phyloP scores from a whole-genome alignment of 768 basidiomycete species.

The Lepiota brunneoincarnata region DNA sequence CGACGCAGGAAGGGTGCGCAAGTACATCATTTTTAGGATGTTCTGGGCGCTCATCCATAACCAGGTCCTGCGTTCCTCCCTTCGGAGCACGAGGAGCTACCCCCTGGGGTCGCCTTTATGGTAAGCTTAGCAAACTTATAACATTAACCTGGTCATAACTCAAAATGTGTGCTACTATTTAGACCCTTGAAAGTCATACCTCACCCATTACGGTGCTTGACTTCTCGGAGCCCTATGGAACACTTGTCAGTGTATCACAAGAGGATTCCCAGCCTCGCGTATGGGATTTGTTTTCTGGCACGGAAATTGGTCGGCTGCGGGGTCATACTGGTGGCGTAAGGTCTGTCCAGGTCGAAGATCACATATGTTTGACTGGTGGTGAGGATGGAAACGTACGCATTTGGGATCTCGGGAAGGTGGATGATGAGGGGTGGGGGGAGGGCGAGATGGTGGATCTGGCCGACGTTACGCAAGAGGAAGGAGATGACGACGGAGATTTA shows the following conservation, averaged over 20 bases:
- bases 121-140: constrained; percentile 35
- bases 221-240: constrained; percentile 96
- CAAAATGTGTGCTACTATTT: constrained; percentile 3
- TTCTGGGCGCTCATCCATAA: background rate
- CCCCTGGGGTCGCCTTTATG: constrained; percentile 96
- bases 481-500: constrained; percentile 43
- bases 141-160: constrained; percentile 10
- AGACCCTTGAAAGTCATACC: constrained; percentile 82
- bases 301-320: constrained; percentile 79
- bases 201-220: constrained; percentile 87
- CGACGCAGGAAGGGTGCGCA: constrained; percentile 63
- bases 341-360: constrained; percentile 89
- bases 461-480: constrained; percentile 66
- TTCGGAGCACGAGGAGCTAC: constrained; percentile 95
- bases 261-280: constrained; percentile 87
- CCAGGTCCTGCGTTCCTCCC: constrained; percentile 93
- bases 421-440: constrained; percentile 61
- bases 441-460: constrained; percentile 55
- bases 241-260: constrained; percentile 82
- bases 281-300: constrained; percentile 92
- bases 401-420: constrained; percentile 89
- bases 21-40: background rate
- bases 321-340: constrained; percentile 85
- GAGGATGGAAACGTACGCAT: constrained; percentile 81
- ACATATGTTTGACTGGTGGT: constrained; percentile 87